Conservation (phyloP, 1,284 basidiomycete species). For the Ceratorhiza oryzae-sativae region DNA sequence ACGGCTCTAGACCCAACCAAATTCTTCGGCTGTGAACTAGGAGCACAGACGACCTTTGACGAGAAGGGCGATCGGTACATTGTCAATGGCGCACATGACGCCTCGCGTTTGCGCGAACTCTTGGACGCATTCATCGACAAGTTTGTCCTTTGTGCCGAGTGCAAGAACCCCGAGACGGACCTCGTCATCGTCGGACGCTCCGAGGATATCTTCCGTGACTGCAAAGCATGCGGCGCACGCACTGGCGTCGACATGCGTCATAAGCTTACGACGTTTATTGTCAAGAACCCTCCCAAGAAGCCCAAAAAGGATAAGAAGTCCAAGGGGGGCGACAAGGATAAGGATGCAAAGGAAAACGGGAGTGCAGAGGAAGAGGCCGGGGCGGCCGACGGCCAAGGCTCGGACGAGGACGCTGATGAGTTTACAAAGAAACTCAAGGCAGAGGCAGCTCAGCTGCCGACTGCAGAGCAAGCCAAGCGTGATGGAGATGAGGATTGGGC, state of each 20-base stretch:
- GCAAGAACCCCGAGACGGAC: constrained; percentile 99
- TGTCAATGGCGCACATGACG: constrained; percentile 97
- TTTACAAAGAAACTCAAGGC: constrained; percentile 84
- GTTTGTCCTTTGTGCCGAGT: constrained; percentile 95
- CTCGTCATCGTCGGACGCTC: constrained; percentile 83
- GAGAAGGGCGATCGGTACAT: constrained; percentile 98
- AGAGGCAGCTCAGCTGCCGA: constrained; percentile 79
- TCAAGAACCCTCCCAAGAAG: constrained; percentile 93
- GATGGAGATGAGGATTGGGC: constrained; percentile 79
- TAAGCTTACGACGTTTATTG: constrained; percentile 94
- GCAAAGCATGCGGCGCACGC: constrained; percentile 97
- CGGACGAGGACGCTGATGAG: constrained; percentile 67
- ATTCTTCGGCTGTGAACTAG: constrained; percentile 98
- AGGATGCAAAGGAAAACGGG: constrained; percentile 51
- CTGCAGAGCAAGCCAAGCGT: constrained; percentile 53
- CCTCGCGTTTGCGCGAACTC: constrained; percentile 90
- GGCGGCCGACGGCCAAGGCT: constrained; percentile 63
- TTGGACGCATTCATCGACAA: constrained; percentile 98
- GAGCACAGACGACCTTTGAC: constrained; percentile 96
- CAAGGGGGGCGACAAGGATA: constrained; percentile 55
- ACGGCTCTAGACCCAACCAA: constrained; percentile 84
- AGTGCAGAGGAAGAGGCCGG: constrained; percentile 53
- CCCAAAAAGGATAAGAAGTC: constrained; percentile 76
- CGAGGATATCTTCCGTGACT: constrained; percentile 93
- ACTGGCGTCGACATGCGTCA: constrained; percentile 96